Conservation (phyloP, 2,329 filamentous ascomycete genomes). For the Xylariomycetidae sp. region DNA sequence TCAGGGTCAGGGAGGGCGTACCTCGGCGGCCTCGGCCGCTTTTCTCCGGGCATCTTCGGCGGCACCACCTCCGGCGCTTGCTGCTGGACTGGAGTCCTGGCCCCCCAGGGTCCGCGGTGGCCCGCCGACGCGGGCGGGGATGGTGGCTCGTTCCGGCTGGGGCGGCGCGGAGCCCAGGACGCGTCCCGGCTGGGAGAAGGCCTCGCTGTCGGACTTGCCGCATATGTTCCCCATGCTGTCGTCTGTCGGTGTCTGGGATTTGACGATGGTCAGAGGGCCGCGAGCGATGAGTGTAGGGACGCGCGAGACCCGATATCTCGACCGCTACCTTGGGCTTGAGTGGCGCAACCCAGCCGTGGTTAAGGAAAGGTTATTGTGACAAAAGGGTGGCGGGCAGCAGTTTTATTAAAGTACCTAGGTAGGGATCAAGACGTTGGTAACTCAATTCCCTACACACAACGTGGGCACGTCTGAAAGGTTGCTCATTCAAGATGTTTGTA, state of each 20-base stretch:
- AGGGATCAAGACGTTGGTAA: too few species aligned
- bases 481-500: too few species aligned
- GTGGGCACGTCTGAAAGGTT: too few species aligned
- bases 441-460: too few species aligned
- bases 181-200: conserved; percentile 68
- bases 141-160: conserved; percentile 42
- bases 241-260: background rate
- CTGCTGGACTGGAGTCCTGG: conserved; percentile 6
- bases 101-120: conserved; percentile 60
- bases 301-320: too few species aligned
- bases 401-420: too few species aligned
- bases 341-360: too few species aligned
- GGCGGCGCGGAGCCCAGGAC: conserved; percentile 56
- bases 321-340: too few species aligned
- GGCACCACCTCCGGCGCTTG: conserved; percentile 14
- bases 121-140: conserved; percentile 46
- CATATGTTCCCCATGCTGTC: conserved; percentile 76
- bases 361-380: too few species aligned
- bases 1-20: conserved; percentile 30
- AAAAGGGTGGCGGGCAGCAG: too few species aligned
- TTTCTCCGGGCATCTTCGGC: conserved; percentile 59
- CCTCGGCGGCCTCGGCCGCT: conserved; percentile 80
- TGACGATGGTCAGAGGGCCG: background rate
- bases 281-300: too few species aligned
- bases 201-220: conserved; percentile 62